Evolutionary conservation across 257 asterid genomes (phyloP), one percentile per base, ranked within the genome.

Genomic region (Handroanthus guayacan): DNA sequence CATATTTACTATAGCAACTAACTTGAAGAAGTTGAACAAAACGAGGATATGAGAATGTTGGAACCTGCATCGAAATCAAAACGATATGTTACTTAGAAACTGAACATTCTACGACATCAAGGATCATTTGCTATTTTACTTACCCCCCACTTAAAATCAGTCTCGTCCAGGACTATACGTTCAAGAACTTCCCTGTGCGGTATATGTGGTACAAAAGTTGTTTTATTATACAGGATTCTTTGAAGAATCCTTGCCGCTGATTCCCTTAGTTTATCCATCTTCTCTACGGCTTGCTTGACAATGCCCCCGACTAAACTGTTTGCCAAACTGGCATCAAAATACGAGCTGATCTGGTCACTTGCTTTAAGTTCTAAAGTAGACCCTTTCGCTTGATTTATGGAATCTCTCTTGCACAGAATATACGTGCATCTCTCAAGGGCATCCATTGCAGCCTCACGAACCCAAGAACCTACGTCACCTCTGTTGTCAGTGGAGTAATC

Each of bases 391-490:
- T 79, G 79, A 60, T 80, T 71, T 62, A 57, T 76, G 77, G 86
- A 80, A 70, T 81, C 87, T 79, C 81, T 82, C 75, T 64, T 87
- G 86, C 99, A 95, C 45, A 95, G 91, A 75, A 93, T 86, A 76
- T 93, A 93, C 69, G 96, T 86, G 64, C 97, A 91, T 76, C 85
- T 92, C 89, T 93, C 99, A 65, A 93, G 97, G 71, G 97, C 98
- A 72, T 84, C 84, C 85, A 95, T 87, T 72, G 99, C 97, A 74
- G 98, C 97, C 81, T 93, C 98, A 84, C 99, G 99, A 72, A 93
- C 92, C 98, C 99, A 95, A 74, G 98, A 95, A 75, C 99, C 99
- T 52, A 95, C 92, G 75, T 95, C 99, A 16, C 99, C 99, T 82
- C 97, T 85, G 84, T 95, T 95, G 81, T 95, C 99, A 67, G 89